Base-by-base conservation (phyloP, 768 basidiomycete genomes). In the Mrakia gelida region DNA sequence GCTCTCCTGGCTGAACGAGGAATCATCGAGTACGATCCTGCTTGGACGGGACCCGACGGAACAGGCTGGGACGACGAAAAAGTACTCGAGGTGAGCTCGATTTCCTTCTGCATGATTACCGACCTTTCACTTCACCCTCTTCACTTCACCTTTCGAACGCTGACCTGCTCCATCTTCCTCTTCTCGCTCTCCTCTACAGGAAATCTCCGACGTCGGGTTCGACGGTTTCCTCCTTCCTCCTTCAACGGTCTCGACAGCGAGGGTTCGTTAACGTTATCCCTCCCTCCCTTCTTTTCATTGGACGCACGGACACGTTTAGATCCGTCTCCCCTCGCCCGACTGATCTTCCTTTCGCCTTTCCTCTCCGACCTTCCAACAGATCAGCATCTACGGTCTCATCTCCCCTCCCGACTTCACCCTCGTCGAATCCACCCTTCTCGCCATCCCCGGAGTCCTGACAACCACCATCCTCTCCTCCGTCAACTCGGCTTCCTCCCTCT, bases 1-100 rank as follows among this genome's bases (percentile, higher is more conserved):
- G 95, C 95, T 32, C 88, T 99, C n/a, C 88, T 99, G 34, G 94
- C 97, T 18, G 96, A 99, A 84, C 90, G 96, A 21, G 96, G 91
- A 5, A 88, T 93, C 67, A 86, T 99, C 80, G 94, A 96, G 83
- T 99, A 92, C 81, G 94, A 98, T 81, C 89, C 92, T 1, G 82
- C 86, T 0, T 82, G 86, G 70, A 81, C 45, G 71, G 82, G 72
- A 56, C 52, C 30, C 71, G 80, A 76, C 80, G 83, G 45, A 23
- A 77, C 75, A 32, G 78, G 56, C n/a, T 99, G 97, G 97, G 88
- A 87, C 49, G 85, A 89, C 13, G 92, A 90, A 68, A 94, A 92
- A 83, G 88, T 99, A 74, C 86, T 93, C 49, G 88, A 86, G 73
- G 93, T 93, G 80, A 77, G 91, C 86, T 23, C 45, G n/a, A 16